A percentile compares a stretch with the other conserved stretches of the same genome.
These are phyloP conservation scores for Nephelium lappaceum DNA, from an alignment of 345 rosid genomes.

Conservation along the genomic window DNA sequence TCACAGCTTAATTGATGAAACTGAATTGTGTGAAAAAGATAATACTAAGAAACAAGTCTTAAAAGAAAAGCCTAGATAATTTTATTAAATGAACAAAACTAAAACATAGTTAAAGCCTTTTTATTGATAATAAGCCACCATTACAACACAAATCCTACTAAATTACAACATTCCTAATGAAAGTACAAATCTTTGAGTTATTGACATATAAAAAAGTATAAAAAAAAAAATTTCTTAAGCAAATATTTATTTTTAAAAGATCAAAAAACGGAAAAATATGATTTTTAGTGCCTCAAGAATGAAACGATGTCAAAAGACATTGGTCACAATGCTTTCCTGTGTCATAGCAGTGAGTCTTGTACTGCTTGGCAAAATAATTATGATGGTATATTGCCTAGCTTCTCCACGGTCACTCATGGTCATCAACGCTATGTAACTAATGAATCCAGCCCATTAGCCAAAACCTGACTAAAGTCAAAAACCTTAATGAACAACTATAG, in stretches of 20 bases:
- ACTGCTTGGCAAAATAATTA: too few relatives aligned
- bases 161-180: not conserved
- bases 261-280: not conserved
- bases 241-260: not conserved
- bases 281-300: not conserved
- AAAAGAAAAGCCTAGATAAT: too few relatives aligned
- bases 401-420: too few relatives aligned
- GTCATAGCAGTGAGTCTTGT: too few relatives aligned
- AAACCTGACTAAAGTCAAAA: too few relatives aligned
- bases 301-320: not conserved
- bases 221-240: not conserved
- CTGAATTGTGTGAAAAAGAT: not conserved
- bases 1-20: conserved; percentile 4
- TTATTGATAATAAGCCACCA: not conserved
- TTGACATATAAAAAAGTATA: too few relatives aligned
- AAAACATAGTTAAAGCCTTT: not conserved
- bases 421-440: too few relatives aligned
- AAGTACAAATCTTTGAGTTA: not conserved
- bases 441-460: too few relatives aligned
- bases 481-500: not conserved
- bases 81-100: not conserved
- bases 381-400: too few relatives aligned
- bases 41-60: not conserved
- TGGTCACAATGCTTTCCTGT: too few relatives aligned
- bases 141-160: not conserved